Percentiles rank a stretch among this genome's conserved stretches.
These are phyloP conservation scores for Aspergillus nomiae DNA, from an alignment of 2,329 filamentous ascomycete genomes.

Conservation along the genomic window DNA sequence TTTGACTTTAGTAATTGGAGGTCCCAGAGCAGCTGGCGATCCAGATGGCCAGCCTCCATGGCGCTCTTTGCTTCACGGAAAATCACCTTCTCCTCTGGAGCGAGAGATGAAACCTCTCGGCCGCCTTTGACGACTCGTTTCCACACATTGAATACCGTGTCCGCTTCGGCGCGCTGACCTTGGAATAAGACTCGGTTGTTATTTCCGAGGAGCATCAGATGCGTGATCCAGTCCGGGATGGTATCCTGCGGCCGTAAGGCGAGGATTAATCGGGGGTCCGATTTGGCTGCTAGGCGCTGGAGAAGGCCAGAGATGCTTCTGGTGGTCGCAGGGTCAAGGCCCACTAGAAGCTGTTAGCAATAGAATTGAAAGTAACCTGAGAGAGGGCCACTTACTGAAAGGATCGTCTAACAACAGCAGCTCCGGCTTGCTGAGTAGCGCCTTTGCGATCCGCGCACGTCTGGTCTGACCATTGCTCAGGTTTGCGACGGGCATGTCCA, in stretches of 20 bases:
- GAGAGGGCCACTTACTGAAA: constrained; percentile 61
- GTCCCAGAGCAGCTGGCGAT: constrained; percentile 29
- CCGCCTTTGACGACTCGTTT: constrained; percentile 15
- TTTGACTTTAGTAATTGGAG: constrained; percentile 22
- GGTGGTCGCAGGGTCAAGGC: constrained; percentile 82
- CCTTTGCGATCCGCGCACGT: constrained; percentile 83
- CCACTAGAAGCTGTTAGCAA: constrained; percentile 56
- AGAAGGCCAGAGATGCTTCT: constrained; percentile 71
- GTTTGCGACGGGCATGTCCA: constrained; percentile 82
- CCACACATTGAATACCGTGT: constrained; percentile 42
- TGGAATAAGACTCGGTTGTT: constrained; percentile 66
- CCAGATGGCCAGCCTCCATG: constrained; percentile 24
- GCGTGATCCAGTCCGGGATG: constrained; percentile 87
- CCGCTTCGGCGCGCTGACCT: constrained; percentile 66
- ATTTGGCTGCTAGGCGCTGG: constrained; percentile 64
- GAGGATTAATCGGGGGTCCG: constrained; percentile 72
- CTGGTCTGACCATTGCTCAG: constrained; percentile 92
- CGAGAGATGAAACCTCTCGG: not conserved
- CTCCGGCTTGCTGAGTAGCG: constrained; percentile 75
- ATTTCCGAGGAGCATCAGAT: constrained; percentile 72
- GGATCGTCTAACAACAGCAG: constrained; percentile 87
- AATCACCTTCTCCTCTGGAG: constrained; percentile 10
- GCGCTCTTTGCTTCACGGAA: constrained; percentile 16
- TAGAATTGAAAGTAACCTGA: not conserved
- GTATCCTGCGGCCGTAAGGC: constrained; percentile 82